Percentiles rank a stretch among this genome's conserved stretches.
These are phyloP conservation scores for Trichoderma sp. DNA, from an alignment of 2,329 filamentous ascomycete species.

Conservation along the genomic window DNA sequence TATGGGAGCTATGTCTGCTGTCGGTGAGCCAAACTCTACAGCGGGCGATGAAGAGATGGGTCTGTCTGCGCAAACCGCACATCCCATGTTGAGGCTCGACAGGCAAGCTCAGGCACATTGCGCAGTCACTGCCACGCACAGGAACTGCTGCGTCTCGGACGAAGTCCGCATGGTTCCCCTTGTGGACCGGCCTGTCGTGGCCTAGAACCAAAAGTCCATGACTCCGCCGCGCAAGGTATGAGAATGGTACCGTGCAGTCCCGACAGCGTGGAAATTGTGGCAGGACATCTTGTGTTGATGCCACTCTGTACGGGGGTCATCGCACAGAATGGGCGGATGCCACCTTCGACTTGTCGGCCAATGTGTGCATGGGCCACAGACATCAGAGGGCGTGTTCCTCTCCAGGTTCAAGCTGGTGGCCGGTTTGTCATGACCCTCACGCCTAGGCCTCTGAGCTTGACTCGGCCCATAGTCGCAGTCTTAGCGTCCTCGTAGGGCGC, in stretches of 20 bases:
- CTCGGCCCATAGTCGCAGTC: conserved; percentile 1
- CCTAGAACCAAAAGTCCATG: conserved; percentile 15
- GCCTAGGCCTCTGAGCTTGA: conserved; percentile 6
- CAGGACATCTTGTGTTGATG: conserved; percentile 13
- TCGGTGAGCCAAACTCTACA: conserved; percentile 16
- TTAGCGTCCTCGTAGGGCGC: conserved; percentile 2
- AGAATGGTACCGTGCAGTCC: conserved; percentile 3
- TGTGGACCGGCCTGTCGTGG: neutral
- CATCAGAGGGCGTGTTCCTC: neutral
- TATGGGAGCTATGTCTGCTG: neutral
- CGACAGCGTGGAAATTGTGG: conserved; percentile 27
- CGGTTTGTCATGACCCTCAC: neutral
- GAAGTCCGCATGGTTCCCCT: conserved; percentile 2
- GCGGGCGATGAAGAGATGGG: conserved; percentile 2
- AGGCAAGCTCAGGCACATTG: neutral
- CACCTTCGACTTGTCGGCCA: neutral
- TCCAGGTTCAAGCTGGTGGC: neutral
- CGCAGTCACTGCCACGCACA: conserved; percentile 9
- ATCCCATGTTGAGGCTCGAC: neutral
- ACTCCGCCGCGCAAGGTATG: conserved; percentile 21
- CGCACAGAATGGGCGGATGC: conserved; percentile 3
- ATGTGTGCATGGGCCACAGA: neutral
- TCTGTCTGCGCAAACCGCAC: neutral
- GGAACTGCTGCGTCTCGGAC: conserved; percentile 10
- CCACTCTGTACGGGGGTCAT: conserved; percentile 12